Base-by-base conservation (phyloP, 2,329 filamentous ascomycete genomes). In the Aphanocladium album region DNA sequence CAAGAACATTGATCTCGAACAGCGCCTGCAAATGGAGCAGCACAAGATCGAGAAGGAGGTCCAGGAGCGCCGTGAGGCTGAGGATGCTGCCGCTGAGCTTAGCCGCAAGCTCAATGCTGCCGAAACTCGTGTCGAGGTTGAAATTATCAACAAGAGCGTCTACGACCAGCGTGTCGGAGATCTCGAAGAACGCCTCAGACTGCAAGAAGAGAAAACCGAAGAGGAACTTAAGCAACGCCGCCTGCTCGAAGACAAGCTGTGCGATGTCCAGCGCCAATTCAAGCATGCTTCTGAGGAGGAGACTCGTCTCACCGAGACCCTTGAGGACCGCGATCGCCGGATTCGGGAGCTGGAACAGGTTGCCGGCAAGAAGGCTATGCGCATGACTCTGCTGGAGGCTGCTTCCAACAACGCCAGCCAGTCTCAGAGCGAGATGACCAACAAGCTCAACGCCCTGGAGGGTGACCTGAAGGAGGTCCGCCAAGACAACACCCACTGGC, bases 281-380 rank as follows among this genome's bases (percentile, higher is more conserved):
- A 83, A 85, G 62, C 82, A 86, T 64, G 83, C 88, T 5, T 84
- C 88, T n/a, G 87, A 91, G 69, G 88, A 92, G 69, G 87, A 89
- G 64, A 82, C 82, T 64, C 83, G 87, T 58, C 81, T 93, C 5
- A 81, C 86, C 27, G 82, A 87, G 61, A 81, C 84, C 43, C 76
- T 89, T 52, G 87, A 90, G 46, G 87, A 91, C 67, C 87, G 84
- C 66, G 84, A 91, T n/a, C 79, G 84, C 57, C 85, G 83, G 71
- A 79, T 90, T 62, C 86, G 83, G 72, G 73, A 76, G 23, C 72
- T 85, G 50, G 85, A 89, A 68, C 80, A 86, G 61, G 69, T 77
- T 7, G 76, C 78, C 55, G 79, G 77, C 68, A 82, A 87, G 70
- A 79, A 75, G 23, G 73, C 78, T 1, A 86, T 87, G 81, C 85